These are phyloP conservation scores for Trichoderma simmonsii DNA, from an alignment of 2,329 filamentous ascomycete genomes.

Conservation along the genomic window DNA sequence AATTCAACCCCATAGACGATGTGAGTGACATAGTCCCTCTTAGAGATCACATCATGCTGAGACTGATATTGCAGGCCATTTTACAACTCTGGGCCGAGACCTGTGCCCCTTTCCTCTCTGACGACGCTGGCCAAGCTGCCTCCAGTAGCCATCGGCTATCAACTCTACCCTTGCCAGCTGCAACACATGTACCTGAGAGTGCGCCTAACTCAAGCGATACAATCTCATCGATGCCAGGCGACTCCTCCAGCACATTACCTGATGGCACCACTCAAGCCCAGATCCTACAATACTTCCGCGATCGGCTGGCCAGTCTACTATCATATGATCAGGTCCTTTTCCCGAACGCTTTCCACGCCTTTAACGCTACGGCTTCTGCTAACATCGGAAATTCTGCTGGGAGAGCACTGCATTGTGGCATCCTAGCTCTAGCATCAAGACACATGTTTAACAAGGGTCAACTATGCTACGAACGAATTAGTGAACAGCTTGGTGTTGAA, in stretches of 20 bases:
- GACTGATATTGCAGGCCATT: not conserved
- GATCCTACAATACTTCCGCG: not conserved
- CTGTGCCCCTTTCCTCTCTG: not conserved
- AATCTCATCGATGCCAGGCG: not conserved
- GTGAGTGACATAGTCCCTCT: not conserved
- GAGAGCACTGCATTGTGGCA: not conserved
- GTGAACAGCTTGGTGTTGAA: not conserved
- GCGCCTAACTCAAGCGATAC: not conserved
- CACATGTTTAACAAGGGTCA: not conserved
- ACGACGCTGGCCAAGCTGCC: not conserved
- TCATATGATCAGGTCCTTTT: not conserved
- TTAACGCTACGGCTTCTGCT: not conserved
- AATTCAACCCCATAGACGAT: not conserved
- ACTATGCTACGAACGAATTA: not conserved
- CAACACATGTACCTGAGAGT: not conserved
- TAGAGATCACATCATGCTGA: not conserved
- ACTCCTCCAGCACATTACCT: not conserved
- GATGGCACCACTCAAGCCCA: not conserved
- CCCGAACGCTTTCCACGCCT: not conserved
- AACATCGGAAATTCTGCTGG: not conserved
- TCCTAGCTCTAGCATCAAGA: not conserved
- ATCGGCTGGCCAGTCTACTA: not conserved
- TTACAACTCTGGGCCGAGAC: not conserved
- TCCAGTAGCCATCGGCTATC: not conserved
- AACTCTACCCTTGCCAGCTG: not conserved